Conservation (phyloP, 495 filamentous ascomycete species). For the Delitschia confertaspora region DNA sequence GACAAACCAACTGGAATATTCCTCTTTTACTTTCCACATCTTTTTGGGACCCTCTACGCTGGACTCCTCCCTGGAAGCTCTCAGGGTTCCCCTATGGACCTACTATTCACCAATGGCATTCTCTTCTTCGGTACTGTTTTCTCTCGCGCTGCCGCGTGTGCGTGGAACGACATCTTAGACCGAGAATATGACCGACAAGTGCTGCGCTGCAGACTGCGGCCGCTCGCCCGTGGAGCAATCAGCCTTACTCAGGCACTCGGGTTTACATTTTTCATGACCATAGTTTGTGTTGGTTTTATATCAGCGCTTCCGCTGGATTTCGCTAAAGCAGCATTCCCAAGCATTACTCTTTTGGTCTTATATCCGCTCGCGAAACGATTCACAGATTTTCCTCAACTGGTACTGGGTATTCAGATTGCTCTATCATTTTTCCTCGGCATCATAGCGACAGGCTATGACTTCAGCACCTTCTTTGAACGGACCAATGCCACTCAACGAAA, state of each 20-base stretch:
- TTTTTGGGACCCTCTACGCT: slow-evolving; percentile 32
- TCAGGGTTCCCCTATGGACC: background rate
- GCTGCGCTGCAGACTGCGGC: slow-evolving; percentile 34
- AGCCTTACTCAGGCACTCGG: slow-evolving; percentile 29
- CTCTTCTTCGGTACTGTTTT: slow-evolving; percentile 25
- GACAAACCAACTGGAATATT: slow-evolving; percentile 35
- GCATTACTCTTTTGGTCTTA: background rate
- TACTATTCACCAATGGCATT: background rate
- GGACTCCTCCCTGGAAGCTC: slow-evolving; percentile 12
- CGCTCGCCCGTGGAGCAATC: slow-evolving; percentile 42
- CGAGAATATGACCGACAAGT: slow-evolving; percentile 39
- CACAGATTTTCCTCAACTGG: slow-evolving; percentile 7
- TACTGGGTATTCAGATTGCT: slow-evolving; percentile 6
- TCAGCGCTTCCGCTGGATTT: background rate
- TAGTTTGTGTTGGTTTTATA: background rate
- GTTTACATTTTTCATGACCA: slow-evolving; percentile 21
- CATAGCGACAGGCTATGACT: background rate
- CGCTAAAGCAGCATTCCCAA: background rate
- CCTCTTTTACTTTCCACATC: slow-evolving; percentile 32
- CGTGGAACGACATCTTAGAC: slow-evolving; percentile 44
- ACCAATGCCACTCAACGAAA: too few relatives aligned
- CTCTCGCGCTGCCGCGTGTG: slow-evolving; percentile 31
- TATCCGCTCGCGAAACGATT: slow-evolving; percentile 9
- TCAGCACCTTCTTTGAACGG: too few relatives aligned
- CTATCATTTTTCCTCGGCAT: background rate